Conservation (phyloP, 192 early-diverging fungal species). For the Backusella australiensis region DNA sequence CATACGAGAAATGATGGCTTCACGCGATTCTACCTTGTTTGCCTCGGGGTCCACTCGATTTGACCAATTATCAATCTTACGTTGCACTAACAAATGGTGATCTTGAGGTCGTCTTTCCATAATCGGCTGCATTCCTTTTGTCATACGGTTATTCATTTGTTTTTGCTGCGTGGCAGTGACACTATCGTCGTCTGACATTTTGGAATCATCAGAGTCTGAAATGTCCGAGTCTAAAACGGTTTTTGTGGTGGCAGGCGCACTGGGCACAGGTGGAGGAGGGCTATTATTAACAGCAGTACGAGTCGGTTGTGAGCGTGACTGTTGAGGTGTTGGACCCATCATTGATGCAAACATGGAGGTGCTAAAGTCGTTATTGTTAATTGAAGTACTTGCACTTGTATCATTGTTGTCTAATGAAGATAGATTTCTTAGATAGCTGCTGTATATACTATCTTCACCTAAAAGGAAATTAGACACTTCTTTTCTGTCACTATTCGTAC, state of each 20-base stretch:
- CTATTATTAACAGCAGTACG: not conserved
- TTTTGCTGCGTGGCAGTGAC: not conserved
- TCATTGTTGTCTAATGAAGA: constrained; percentile 2
- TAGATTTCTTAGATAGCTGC: constrained; percentile 14
- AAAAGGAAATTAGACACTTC: constrained; percentile 13
- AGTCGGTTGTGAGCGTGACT: not conserved
- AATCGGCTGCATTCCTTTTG: constrained; percentile 22
- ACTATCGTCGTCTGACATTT: constrained; percentile 1
- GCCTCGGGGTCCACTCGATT: constrained; percentile 16
- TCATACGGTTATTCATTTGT: not conserved
- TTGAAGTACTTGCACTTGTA: not conserved
- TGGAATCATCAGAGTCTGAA: constrained; percentile 24
- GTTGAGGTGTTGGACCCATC: not conserved
- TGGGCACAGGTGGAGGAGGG: not conserved
- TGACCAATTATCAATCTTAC: constrained; percentile 23
- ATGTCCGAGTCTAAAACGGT: constrained; percentile 28
- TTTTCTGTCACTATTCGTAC: constrained; percentile 6
- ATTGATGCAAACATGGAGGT: constrained; percentile 23
- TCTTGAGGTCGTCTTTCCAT: constrained; percentile 23
- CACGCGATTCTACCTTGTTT: not conserved
- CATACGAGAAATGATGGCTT: constrained; percentile 26
- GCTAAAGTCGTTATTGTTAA: not conserved
- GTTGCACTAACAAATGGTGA: constrained; percentile 12
- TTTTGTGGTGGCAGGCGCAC: not conserved
- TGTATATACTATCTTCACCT: constrained; percentile 29